Base-by-base conservation (phyloP, 768 basidiomycete species). In the Clavaria fumosa region DNA sequence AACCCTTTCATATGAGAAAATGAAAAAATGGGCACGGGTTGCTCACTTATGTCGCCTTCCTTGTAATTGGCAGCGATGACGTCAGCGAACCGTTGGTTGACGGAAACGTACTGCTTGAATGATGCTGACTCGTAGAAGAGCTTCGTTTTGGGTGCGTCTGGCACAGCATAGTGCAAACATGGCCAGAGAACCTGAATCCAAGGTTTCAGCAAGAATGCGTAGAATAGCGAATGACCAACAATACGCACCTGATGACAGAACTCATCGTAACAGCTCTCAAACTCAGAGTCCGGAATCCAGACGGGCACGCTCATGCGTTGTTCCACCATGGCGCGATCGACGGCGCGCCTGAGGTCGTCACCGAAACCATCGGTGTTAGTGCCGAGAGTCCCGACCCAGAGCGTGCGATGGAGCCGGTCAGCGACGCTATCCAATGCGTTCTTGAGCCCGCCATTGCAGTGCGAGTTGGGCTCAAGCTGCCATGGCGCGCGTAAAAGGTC, bases 31-130 rank as follows among this genome's bases (percentile, higher is more conserved):
- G n/a, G n/a, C n/a, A n/a, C n/a, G n/a, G n/a, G n/a, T n/a, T 3
- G 47, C 51, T 24, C 31, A 72, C 67, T 74, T 50, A 97, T 75
- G 55, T 99, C 93, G 34, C 93, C 93, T 17, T 86, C 82, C 45
- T 72, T 67, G 57, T 88, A 89, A 31, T 75, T 67, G 5, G 71
- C 67, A 33, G 80, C 73, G 54, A 96, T 90, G 30, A 70, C 68
- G 32, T 83, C 72, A 0, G 91, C 91, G 50, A 95, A 96, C 31
- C 80, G 76, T 52, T 80, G 67, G 62, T 99, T 99, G 43, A 91
- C 88, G 7, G 79, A 69, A 41, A 77, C 73, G 54, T 96, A 97
- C 46, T 89, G 79, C 46, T 76, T 73, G 64, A 75, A 96, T 0
- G 78, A 70, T 0, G 68, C 78, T 22, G 73, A 75, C 58, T 89